Base-by-base conservation (phyloP, 805 yeast genomes). In the Candida sanyiensis region DNA sequence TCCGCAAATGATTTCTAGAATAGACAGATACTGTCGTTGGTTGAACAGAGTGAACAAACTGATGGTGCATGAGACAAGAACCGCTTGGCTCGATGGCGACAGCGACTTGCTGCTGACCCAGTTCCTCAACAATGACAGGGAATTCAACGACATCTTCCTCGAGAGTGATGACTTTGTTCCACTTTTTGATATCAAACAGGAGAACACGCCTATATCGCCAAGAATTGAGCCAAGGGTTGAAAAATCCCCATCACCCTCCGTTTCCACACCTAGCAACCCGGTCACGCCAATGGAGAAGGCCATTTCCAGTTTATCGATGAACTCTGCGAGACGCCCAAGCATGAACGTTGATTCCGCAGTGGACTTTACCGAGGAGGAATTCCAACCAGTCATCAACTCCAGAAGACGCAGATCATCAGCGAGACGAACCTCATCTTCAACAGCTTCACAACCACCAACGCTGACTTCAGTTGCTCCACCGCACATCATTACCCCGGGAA, bases 111-210 rank as follows among this genome's bases (percentile, higher is more conserved):
- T 66, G 47, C 16, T 69, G 6, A 47, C 47, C 3, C 48, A 60
- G 19, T 73, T 73, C 44, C 43, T 66, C 11, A 42, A 38, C 11
- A 64, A 69, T 34, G 37, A 57, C 6, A 51, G 57, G 3, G 50
- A 39, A 2, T 73, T 66, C 49, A 72, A 74, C 42, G 61, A 59
- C 15, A 51, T 54, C 5, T 73, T 70, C 41, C 57, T 73, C 42
- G 63, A 59, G 7, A 50, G 57, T 21, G 62, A 59, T 12, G 31
- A 44, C 7, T 67, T 66, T 40, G 55, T 51, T n/a, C 69, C 71
- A 2, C 36, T 60, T 11, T 54, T 66, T 40, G 70, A 67, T 39
- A 28, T 52, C 2, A 51, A 49, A 39, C 42, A 42, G 28, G 50
- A 46, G n/a, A 19, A 10, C 24, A 7, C 22, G 37, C 35, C 48